Conservation (phyloP, 225 moss, liverwort and hornwort species). For the Marchantia paleacea region DNA sequence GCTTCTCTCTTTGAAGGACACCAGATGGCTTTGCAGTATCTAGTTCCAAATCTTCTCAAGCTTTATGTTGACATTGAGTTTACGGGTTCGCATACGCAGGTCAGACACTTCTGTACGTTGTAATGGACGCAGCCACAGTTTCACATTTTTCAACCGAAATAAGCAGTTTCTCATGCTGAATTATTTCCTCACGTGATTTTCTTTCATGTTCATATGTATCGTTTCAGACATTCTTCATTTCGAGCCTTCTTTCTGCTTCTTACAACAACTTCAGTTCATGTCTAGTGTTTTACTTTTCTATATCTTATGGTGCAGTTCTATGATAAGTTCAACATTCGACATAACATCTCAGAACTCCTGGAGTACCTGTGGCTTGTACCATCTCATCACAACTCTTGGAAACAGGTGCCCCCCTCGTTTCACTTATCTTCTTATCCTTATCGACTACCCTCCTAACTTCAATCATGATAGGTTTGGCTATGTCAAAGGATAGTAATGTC, state of each 20-base stretch:
- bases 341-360: conserved; percentile 90
- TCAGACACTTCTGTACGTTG: conserved; percentile 8
- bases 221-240: background rate
- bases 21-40: conserved; percentile 87
- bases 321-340: conserved; percentile 98
- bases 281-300: background rate
- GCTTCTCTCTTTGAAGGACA: conserved; percentile 88
- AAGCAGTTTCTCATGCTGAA: too few species aligned
- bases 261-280: background rate
- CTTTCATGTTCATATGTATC: background rate
- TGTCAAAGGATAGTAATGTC: too few species aligned
- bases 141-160: background rate
- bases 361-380: conserved; percentile 96
- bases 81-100: conserved; percentile 98
- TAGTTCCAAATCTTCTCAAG: conserved; percentile 95
- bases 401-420: conserved; percentile 54
- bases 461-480: too few species aligned
- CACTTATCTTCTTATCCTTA: too few species aligned
- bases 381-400: conserved; percentile 92
- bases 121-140: background rate
- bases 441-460: too few species aligned
- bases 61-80: conserved; percentile 98
- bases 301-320: conserved; percentile 67
- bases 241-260: background rate
- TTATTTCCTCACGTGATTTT: background rate